Conservation (phyloP, 2,329 filamentous ascomycete genomes). For the Ascochyta clinopodiicola region DNA sequence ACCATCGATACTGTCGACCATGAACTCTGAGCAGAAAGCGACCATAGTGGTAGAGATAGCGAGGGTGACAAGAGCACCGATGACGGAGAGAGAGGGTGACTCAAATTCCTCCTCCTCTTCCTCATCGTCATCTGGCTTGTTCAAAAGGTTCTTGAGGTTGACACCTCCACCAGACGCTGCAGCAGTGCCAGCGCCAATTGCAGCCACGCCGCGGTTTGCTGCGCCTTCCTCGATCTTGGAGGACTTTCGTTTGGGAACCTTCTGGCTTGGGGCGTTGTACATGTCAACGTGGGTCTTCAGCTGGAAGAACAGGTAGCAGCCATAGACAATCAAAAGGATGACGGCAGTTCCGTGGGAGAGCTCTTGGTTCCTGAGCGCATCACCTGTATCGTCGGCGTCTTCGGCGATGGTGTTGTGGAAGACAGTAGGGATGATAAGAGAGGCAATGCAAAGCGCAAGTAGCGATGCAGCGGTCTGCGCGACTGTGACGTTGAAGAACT, state of each 20-base stretch:
- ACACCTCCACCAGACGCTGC: slow-evolving; percentile 58
- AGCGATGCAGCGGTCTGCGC: slow-evolving; percentile 87
- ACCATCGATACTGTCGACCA: slow-evolving; percentile 66
- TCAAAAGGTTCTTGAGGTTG: slow-evolving; percentile 56
- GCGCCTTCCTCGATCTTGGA: slow-evolving; percentile 59
- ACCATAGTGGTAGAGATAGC: slow-evolving; percentile 77
- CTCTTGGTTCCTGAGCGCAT: slow-evolving; percentile 41
- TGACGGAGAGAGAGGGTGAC: slow-evolving; percentile 76
- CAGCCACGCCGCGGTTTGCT: slow-evolving; percentile 57
- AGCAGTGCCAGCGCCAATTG: slow-evolving; percentile 60
- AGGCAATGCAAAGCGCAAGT: slow-evolving; percentile 78
- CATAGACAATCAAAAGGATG: slow-evolving; percentile 84
- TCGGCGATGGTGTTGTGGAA: slow-evolving; percentile 59
- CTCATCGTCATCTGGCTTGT: slow-evolving; percentile 42
- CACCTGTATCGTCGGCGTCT: slow-evolving; percentile 25
- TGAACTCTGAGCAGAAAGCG: slow-evolving; percentile 74
- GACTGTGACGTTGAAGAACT: slow-evolving; percentile 90
- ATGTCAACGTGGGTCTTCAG: slow-evolving; percentile 82
- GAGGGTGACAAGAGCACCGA: slow-evolving; percentile 75
- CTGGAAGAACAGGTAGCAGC: slow-evolving; percentile 86
- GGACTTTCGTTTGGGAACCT: slow-evolving; percentile 67
- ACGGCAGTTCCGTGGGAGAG: slow-evolving; percentile 75
- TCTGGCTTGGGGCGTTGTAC: slow-evolving; percentile 81
- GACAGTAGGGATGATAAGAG: slow-evolving; percentile 87
- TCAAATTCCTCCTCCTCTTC: slow-evolving; percentile 71